Evolutionary conservation across 2,329 filamentous ascomycete genomes (phyloP).

Genomic region (Calonectria hawksworthii): DNA sequence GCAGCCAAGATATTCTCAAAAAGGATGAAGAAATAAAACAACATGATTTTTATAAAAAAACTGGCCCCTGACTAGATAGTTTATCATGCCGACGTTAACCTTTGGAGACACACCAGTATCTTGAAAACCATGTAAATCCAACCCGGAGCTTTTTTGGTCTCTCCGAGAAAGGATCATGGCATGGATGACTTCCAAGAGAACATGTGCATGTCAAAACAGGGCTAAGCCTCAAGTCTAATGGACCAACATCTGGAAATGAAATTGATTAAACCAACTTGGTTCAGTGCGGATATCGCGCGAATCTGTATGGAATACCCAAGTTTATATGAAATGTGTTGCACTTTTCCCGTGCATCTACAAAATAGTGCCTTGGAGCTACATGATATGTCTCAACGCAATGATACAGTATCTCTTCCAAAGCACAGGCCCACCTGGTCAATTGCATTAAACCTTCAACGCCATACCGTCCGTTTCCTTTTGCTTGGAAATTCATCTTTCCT

Average conservation of each 20-base stretch:
- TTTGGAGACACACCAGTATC: background rate
- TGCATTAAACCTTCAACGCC: background rate
- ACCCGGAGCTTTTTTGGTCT: too few species aligned
- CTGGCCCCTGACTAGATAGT: too few species aligned
- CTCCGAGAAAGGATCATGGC: too few species aligned
- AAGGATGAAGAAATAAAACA: too few species aligned
- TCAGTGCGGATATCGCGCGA: too few species aligned
- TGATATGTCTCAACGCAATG: background rate
- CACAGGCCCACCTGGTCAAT: background rate
- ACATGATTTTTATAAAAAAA: too few species aligned
- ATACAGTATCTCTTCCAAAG: background rate
- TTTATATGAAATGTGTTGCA: background rate
- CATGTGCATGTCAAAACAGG: too few species aligned
- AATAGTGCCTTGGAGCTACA: background rate
- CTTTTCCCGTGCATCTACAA: background rate
- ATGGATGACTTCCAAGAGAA: too few species aligned
- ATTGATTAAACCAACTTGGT: background rate
- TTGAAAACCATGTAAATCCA: too few species aligned
- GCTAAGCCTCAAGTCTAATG: background rate
- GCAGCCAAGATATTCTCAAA: background rate
- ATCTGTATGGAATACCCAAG: background rate
- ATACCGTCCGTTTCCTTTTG: background rate
- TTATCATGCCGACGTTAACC: background rate
- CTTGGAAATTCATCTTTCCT: background rate
- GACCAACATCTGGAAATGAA: too few species aligned